Evolutionary conservation across 176 grass and related monocot species (phyloP).

Genomic region (Musa itinerans): DNA sequence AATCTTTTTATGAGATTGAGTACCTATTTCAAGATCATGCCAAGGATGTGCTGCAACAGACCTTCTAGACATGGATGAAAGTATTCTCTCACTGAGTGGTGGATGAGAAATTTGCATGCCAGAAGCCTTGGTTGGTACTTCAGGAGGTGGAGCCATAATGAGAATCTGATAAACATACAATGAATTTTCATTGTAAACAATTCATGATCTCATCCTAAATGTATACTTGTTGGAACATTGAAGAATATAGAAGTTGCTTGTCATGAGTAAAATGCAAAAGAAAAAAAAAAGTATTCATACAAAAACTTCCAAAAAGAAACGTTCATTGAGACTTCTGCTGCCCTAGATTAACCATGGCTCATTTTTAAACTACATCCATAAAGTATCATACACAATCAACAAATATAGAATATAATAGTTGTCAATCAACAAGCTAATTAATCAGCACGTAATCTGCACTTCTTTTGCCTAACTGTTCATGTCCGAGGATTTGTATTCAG

Average conservation of each 20-base stretch:
- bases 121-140: slow-evolving; percentile 27
- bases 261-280: too few relatives aligned
- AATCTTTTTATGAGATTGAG: slow-evolving; percentile 7
- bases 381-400: not conserved
- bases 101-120: slow-evolving; percentile 18
- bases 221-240: not conserved
- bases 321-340: not conserved
- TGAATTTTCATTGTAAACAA: slow-evolving; percentile 4
- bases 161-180: slow-evolving; percentile 27
- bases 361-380: not conserved
- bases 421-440: not conserved
- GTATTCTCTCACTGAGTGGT: slow-evolving; percentile 73
- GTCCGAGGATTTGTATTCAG: too few relatives aligned
- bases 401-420: not conserved
- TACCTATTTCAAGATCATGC: slow-evolving; percentile 99
- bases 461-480: not conserved
- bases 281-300: too few relatives aligned
- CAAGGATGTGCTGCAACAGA: slow-evolving; percentile 90
- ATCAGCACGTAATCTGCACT: not conserved
- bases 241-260: too few relatives aligned
- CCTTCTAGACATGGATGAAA: slow-evolving; percentile 69
- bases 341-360: not conserved
- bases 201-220: not conserved
- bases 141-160: slow-evolving; percentile 53
- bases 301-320: too few relatives aligned